A percentile compares a stretch with the other conserved stretches of the same genome.
These are phyloP conservation scores for Calocybe gambosa DNA, from an alignment of 1,284 basidiomycete species.

Conservation along the genomic window DNA sequence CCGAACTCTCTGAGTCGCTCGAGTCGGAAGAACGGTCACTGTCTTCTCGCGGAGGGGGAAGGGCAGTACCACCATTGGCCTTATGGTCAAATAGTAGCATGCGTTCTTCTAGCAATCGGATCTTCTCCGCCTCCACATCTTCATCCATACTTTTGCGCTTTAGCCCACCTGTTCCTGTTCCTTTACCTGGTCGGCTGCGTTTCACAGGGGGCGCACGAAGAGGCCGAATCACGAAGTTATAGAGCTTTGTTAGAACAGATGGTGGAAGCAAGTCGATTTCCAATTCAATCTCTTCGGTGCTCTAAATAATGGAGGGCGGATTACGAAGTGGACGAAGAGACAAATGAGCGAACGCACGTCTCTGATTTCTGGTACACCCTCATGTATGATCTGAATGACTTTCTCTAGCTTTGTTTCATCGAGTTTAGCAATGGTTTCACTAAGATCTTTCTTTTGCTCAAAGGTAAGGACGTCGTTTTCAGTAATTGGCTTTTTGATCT, in stretches of 20 bases:
- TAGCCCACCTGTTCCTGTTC: slow-evolving; percentile 78
- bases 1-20: slow-evolving; percentile 71
- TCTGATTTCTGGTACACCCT: slow-evolving; percentile 82
- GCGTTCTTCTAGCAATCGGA: slow-evolving; percentile 77
- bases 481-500: slow-evolving; percentile 44
- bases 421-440: slow-evolving; percentile 81
- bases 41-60: slow-evolving; percentile 38
- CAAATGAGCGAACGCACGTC: slow-evolving; percentile 55
- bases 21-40: slow-evolving; percentile 75
- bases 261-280: slow-evolving; percentile 89
- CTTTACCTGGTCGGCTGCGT: slow-evolving; percentile 64
- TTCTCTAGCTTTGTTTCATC: slow-evolving; percentile 75
- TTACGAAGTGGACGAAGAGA: slow-evolving; percentile 9
- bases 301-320: slow-evolving; percentile 38
- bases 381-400: slow-evolving; percentile 89
- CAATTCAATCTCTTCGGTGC: slow-evolving; percentile 93
- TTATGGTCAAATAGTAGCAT: slow-evolving; percentile 70
- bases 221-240: slow-evolving; percentile 87
- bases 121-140: slow-evolving; percentile 85
- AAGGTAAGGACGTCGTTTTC: slow-evolving; percentile 79
- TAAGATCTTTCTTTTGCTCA: slow-evolving; percentile 94
- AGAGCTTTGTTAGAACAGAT: slow-evolving; percentile 81
- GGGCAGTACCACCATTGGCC: slow-evolving; percentile 30
- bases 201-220: slow-evolving; percentile 54
- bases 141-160: slow-evolving; percentile 92